Conservation (phyloP, 176 grass and related monocot genomes). For the Rhynchospora tenuis region DNA sequence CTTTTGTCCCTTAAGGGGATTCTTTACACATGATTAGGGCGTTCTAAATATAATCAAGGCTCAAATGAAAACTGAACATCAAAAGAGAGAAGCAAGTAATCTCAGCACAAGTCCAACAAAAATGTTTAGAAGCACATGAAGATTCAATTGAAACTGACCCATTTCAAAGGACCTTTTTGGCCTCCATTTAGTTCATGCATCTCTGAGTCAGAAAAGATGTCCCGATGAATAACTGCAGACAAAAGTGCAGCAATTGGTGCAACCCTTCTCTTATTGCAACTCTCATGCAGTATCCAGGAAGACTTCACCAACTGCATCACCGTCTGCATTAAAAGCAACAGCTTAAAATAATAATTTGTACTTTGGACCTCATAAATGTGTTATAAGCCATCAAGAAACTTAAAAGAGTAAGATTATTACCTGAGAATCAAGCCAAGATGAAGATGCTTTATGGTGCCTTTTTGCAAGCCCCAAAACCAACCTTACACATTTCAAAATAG, state of each 20-base stretch:
- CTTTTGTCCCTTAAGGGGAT: neutral
- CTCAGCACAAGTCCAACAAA: neutral
- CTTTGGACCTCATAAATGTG: neutral
- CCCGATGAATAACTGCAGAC: conserved; percentile 70
- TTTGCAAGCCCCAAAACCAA: conserved; percentile 64
- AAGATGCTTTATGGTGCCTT: conserved; percentile 8
- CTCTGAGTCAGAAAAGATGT: conserved; percentile 57
- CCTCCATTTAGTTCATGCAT: conserved; percentile 62
- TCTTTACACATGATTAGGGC: neutral
- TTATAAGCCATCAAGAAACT: neutral
- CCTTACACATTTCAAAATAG: conserved; percentile 73
- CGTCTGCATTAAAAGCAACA: conserved; percentile 35
- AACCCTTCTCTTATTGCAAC: conserved; percentile 90
- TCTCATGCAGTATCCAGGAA: conserved; percentile 80
- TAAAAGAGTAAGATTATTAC: conserved; percentile 30
- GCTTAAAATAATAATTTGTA: neutral
- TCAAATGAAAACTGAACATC: neutral
- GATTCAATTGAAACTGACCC: conserved; percentile 48
- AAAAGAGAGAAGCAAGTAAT: neutral
- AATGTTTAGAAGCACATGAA: neutral
- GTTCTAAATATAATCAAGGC: no score
- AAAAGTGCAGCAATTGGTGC: conserved; percentile 84
- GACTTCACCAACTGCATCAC: conserved; percentile 81
- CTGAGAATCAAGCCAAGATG: conserved; percentile 52
- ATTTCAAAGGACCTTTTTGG: conserved; percentile 78